phyloP scores from a whole-genome alignment of 768 basidiomycete species.

The Suillus placidus region DNA sequence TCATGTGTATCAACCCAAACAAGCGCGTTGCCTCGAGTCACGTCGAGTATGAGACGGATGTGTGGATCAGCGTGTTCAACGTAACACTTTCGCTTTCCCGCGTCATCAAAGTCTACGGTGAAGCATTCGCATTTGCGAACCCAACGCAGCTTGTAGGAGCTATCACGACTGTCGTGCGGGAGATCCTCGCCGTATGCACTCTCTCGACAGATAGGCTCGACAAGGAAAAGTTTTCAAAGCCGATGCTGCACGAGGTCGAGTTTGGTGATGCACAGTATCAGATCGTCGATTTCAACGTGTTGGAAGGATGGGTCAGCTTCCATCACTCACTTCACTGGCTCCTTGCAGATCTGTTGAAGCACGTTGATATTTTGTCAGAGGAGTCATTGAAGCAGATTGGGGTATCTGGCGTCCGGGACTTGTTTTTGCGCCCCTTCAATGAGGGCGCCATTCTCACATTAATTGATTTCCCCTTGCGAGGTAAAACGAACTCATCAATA shows the following conservation, averaged over 20 bases:
- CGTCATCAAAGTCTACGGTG: conserved; percentile 87
- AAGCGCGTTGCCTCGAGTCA: conserved; percentile 80
- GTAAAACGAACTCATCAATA: conserved; percentile 44
- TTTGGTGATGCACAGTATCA: conserved; percentile 64
- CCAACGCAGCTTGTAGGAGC: conserved; percentile 64
- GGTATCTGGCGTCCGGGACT: conserved; percentile 55
- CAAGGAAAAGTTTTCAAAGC: conserved; percentile 60
- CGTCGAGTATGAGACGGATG: conserved; percentile 95
- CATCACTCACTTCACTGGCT: conserved; percentile 94
- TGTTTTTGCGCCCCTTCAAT: conserved; percentile 61
- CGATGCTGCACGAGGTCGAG: conserved; percentile 63
- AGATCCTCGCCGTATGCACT: conserved; percentile 74
- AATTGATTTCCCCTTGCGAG: conserved; percentile 88
- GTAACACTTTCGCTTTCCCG: conserved; percentile 89
- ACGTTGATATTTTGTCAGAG: conserved; percentile 67
- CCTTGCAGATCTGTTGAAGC: conserved; percentile 85
- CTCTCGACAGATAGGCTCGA: conserved; percentile 71
- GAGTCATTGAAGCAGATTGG: conserved; percentile 55
- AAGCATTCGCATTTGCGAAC: conserved; percentile 67
- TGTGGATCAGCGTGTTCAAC: conserved; percentile 96
- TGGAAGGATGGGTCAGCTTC: conserved; percentile 85
- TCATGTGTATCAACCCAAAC: conserved; percentile 93
- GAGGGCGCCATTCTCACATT: conserved; percentile 73
- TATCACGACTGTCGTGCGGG: conserved; percentile 67
- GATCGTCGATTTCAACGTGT: conserved; percentile 77